Conservation (phyloP, 1,284 basidiomycete species). For the Phlebopus sp. region DNA sequence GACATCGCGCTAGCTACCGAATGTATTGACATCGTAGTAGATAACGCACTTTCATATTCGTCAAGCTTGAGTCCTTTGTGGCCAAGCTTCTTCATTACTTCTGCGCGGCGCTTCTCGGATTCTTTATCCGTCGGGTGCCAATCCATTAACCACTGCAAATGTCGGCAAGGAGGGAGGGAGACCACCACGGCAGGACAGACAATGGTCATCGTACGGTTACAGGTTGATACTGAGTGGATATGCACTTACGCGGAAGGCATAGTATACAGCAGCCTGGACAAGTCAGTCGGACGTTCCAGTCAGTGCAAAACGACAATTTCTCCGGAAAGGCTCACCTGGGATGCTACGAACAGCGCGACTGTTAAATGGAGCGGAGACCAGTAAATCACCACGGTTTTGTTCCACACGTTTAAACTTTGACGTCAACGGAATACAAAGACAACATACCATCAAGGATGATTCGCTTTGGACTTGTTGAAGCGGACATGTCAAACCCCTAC, state of each 20-base stretch:
- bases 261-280: slow-evolving; percentile 48
- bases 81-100: slow-evolving; percentile 72
- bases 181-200: background rate
- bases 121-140: slow-evolving; percentile 57
- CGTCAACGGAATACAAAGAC: background rate
- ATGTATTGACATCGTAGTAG: background rate
- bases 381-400: slow-evolving; percentile 1
- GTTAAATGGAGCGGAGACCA: slow-evolving; percentile 11
- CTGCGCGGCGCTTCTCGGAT: slow-evolving; percentile 66
- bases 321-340: slow-evolving; percentile 47
- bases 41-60: slow-evolving; percentile 74
- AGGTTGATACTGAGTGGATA: background rate
- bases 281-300: slow-evolving; percentile 1
- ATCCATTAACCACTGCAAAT: slow-evolving; percentile 44
- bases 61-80: slow-evolving; percentile 68
- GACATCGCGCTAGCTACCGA: background rate
- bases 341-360: slow-evolving; percentile 64
- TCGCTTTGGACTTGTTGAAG: slow-evolving; percentile 23
- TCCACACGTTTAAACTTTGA: background rate
- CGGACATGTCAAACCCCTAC: slow-evolving; percentile 17
- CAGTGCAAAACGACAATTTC: background rate
- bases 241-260: slow-evolving; percentile 44
- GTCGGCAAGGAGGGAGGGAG: background rate
- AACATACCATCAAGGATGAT: slow-evolving; percentile 27
- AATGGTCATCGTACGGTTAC: background rate